A percentile compares a stretch with the other conserved stretches of the same genome.
Conservation (phyloP, 805 yeast genomes). For the Lachancea thermotolerans region DNA sequence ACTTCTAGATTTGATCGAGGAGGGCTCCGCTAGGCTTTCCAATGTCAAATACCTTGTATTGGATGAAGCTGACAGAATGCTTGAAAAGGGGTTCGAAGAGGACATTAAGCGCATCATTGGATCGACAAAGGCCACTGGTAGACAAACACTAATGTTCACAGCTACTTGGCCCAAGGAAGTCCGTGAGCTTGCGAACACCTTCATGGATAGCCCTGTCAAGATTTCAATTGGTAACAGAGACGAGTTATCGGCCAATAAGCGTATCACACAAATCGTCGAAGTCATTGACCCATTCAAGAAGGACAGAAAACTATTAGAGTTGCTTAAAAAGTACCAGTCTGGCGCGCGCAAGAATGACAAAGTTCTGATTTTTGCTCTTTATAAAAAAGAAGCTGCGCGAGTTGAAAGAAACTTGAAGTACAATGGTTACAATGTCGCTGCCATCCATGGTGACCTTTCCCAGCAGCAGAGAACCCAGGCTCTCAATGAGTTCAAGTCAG, state of each 20-base stretch:
- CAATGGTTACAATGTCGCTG: conserved; percentile 77
- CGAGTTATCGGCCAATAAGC: conserved; percentile 88
- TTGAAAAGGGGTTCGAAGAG: conserved; percentile 96
- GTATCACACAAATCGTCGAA: conserved; percentile 90
- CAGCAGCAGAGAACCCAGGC: conserved; percentile 92
- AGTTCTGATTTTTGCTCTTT: conserved; percentile 84
- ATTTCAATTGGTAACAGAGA: conserved; percentile 92
- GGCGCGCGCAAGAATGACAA: conserved; percentile 67
- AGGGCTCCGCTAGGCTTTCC: conserved; percentile 69
- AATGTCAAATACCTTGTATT: conserved; percentile 72
- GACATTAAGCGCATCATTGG: conserved; percentile 83
- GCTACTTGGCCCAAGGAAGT: conserved; percentile 99
- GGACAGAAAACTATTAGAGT: conserved; percentile 65
- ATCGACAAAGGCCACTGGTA: conserved; percentile 40
- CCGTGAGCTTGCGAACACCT: conserved; percentile 79
- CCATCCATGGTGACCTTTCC: conserved; percentile 92
- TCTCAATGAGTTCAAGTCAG: conserved; percentile 74
- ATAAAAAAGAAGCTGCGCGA: conserved; percentile 93
- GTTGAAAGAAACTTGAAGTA: conserved; percentile 68
- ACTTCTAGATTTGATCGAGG: conserved; percentile 80
- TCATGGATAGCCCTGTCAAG: conserved; percentile 81
- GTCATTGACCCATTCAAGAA: conserved; percentile 78
- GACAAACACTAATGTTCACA: conserved; percentile 97
- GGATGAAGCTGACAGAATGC: conserved; percentile 98
- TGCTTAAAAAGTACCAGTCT: conserved; percentile 68